These are phyloP conservation scores for Myxozyma sirexii DNA, from an alignment of 805 yeast genomes.

Conservation along the genomic window DNA sequence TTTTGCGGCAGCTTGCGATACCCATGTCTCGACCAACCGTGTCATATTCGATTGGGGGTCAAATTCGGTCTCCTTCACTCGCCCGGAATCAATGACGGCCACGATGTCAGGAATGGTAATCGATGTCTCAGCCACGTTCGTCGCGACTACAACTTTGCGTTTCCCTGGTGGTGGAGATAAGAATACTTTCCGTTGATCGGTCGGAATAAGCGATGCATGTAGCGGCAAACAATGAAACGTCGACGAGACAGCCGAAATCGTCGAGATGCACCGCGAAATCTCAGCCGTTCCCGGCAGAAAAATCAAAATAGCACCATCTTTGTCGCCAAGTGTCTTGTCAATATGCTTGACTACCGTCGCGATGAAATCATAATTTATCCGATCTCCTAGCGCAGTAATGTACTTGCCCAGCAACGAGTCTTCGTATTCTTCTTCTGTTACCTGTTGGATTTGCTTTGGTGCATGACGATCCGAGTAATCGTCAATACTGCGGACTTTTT, in stretches of 20 bases:
- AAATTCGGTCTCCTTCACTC: slow-evolving; percentile 75
- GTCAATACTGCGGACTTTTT: slow-evolving; percentile 3
- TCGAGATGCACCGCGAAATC: slow-evolving; percentile 62
- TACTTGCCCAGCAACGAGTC: slow-evolving; percentile 29
- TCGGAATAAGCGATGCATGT: slow-evolving; percentile 83
- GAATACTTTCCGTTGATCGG: slow-evolving; percentile 81
- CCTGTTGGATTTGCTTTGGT: background rate
- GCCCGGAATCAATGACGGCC: slow-evolving; percentile 85
- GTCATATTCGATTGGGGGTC: slow-evolving; percentile 71
- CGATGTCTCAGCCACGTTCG: slow-evolving; percentile 96
- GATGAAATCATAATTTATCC: slow-evolving; percentile 72
- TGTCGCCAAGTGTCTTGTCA: slow-evolving; percentile 51
- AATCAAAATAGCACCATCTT: slow-evolving; percentile 62
- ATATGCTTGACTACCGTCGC: slow-evolving; percentile 57
- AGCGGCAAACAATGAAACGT: slow-evolving; percentile 63
- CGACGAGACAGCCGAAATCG: slow-evolving; percentile 42
- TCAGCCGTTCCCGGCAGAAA: slow-evolving; percentile 93
- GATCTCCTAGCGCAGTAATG: slow-evolving; percentile 27
- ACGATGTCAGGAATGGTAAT: slow-evolving; percentile 95
- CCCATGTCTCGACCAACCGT: slow-evolving; percentile 76
- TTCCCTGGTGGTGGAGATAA: slow-evolving; percentile 52
- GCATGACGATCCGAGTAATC: slow-evolving; percentile 6
- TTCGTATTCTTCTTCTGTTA: slow-evolving; percentile 11
- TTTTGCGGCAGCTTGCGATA: slow-evolving; percentile 82
- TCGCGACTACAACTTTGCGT: slow-evolving; percentile 82